Evolutionary conservation across 2,329 filamentous ascomycete genomes (phyloP), one percentile per base, ranked within the genome.

Genomic region (Colletotrichum simmondsii): DNA sequence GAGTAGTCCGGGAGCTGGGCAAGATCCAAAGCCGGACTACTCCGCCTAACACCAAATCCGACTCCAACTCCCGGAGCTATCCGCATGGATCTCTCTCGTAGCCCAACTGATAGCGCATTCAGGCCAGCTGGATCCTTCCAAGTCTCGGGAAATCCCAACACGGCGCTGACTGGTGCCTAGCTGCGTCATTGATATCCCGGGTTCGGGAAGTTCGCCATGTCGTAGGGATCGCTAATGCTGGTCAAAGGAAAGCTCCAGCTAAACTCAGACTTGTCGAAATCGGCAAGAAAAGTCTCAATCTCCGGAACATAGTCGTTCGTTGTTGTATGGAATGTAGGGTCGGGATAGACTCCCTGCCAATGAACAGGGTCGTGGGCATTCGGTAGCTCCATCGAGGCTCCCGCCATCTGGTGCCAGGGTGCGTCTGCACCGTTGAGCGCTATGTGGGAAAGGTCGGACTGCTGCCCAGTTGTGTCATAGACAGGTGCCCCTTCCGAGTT

Each of bases 231-330:
- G 16, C 46, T 28, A 30, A 60, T 59, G 14, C 69, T 68, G 19
- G 58, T 56, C 53, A 73, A n/a, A 42, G 70, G 70, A 53, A 74
- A 66, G 56, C 60, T 73, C 72, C 72, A 74, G 57, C 65, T 74
- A 53, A 74, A 73, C 28, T 72, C 62, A 24, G 72, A 72, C 46
- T 65, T 68, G 35, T 63, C 65, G n/a, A 74, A 74, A 46, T 74
- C 72, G 22, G 72, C 72, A 14, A 74, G 57, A 19, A 73, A 74
- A 16, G 19, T 58, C 52, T 73, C 69, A 19, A 74, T 72, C 53
- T 74, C 72, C 24, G 72, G 72, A 3, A 69, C 53, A 14, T 58
- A 68, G 14, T 72, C 69, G 12, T 57, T 35, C 16, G 37, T n/a
- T 14, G 37, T 53, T 4, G 30, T 3, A 16, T 58, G 69, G 46